These are phyloP conservation scores for Coffea eugenioides DNA, from an alignment of 257 asterid genomes.

Conservation along the genomic window DNA sequence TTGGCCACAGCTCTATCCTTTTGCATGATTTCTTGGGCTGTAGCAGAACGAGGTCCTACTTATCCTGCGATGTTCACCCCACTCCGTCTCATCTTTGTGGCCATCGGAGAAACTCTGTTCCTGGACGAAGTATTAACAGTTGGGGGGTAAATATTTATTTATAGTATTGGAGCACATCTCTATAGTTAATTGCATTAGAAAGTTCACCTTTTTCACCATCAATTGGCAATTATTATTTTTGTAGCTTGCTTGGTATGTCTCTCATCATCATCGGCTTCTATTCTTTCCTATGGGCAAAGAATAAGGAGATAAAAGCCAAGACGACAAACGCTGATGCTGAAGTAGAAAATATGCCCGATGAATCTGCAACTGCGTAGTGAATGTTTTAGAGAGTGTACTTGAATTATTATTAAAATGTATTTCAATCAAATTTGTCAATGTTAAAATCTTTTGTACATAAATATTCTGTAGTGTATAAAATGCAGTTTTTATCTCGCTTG, in stretches of 20 bases:
- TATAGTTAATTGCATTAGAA: no score
- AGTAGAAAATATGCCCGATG: neutral
- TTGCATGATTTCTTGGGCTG: constrained; percentile 46
- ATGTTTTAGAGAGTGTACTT: no score
- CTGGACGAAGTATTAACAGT: constrained; percentile 27
- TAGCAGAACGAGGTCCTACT: constrained; percentile 54
- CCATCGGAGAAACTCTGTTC: constrained; percentile 43
- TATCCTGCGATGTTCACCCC: constrained; percentile 83
- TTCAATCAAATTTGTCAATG: no score
- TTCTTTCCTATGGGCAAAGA: constrained; percentile 51
- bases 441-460: no score
- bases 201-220: neutral
- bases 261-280: constrained; percentile 53
- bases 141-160: constrained; percentile 42
- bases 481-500: no score
- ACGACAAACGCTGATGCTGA: neutral
- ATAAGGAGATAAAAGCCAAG: constrained; percentile 22
- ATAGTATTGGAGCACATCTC: neutral
- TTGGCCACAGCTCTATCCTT: constrained; percentile 54
- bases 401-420: no score
- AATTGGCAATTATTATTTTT: neutral
- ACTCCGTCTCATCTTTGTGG: constrained; percentile 38
- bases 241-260: constrained; percentile 60
- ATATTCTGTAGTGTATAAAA: no score
- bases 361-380: neutral